Conservation (phyloP, 352 stramenopile genomes). For the Globisporangium spinosum region DNA sequence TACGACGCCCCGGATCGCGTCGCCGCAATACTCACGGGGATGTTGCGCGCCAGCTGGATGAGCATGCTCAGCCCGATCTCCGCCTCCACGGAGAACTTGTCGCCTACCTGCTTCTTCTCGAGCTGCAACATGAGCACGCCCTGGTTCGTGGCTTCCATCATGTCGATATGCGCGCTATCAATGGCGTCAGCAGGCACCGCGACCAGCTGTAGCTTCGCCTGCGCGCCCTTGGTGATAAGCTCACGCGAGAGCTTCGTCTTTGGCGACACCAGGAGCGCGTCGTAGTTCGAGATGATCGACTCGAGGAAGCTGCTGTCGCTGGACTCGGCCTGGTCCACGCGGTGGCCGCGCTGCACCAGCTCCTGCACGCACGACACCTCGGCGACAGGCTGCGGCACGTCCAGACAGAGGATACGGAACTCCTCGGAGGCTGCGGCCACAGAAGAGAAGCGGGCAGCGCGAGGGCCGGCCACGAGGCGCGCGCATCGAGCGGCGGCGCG, state of each 20-base stretch:
- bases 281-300: constrained; percentile 40
- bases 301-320: constrained; percentile 26
- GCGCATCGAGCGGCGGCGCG: constrained; percentile 6
- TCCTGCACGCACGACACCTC: constrained; percentile 57
- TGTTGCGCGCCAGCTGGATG: constrained; percentile 56
- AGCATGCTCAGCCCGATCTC: constrained; percentile 64
- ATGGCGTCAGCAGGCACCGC: constrained; percentile 53
- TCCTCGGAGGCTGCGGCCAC: constrained; percentile 2
- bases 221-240: constrained; percentile 39
- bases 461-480: neutral
- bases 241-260: constrained; percentile 40
- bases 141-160: constrained; percentile 74
- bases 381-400: constrained; percentile 44
- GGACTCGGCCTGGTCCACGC: constrained; percentile 45
- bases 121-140: constrained; percentile 74
- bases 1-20: constrained; percentile 23
- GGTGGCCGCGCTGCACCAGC: constrained; percentile 67
- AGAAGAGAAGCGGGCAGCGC: constrained; percentile 17
- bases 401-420: constrained; percentile 60
- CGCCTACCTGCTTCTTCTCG: constrained; percentile 65
- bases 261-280: constrained; percentile 52
- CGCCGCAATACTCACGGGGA: constrained; percentile 47
- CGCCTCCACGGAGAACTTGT: constrained; percentile 71
- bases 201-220: constrained; percentile 47
- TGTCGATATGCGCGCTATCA: constrained; percentile 58